Base-by-base conservation (phyloP, 768 basidiomycete species). In the Rhodotorula kratochvilovae region DNA sequence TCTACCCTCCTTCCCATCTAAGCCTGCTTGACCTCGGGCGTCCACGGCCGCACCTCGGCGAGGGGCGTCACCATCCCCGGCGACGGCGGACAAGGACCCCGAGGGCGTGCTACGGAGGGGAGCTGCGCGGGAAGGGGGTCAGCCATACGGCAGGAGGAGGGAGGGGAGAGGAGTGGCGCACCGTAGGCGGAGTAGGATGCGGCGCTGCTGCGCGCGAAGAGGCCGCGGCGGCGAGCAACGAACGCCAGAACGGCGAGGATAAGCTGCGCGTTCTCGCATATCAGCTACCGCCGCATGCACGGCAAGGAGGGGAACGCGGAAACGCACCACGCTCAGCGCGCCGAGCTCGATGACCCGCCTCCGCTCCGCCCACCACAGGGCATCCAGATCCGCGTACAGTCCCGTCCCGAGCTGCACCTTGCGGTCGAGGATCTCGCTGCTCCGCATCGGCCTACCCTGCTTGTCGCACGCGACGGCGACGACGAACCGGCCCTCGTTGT, bases 351-450 rank as follows among this genome's bases (percentile, higher is more conserved):
- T 25, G 17, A 31, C 29, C 23, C 31, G 10, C 46, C 60, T 29
- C 45, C 46, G 31, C 10, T 61, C 43, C 21, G 31, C 29, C 45
- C 45, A 61, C 60, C 60, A 61, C 43, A 61, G 45, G 19, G 60
- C 43, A 21, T 25, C 31, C 15, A 61, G 10, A 33, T 61, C 46
- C 5, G 43, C 29, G 11, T 61, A 61, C 29, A 48, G 17, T 3
- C 60, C 60, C 31, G 46, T 61, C 29, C 45, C 60, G 21, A 17
- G 29, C 29, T 46, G 45, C 21, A 17, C 33, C 60, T 23, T 19
- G 31, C 29, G 29, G 17, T 61, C 60, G 21, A 61, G 43, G 27
- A 61, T 45, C 46, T 61, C 60, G 46, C 60, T 61, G 19, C 17
- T 19, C 1, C 45, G 45, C 3, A 61, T 29, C 29, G 60, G 31